Percentiles rank a stretch among this genome's conserved stretches.
These are phyloP conservation scores for Amauroascus niger DNA, from an alignment of 2,329 filamentous ascomycete species.

Conservation along the genomic window DNA sequence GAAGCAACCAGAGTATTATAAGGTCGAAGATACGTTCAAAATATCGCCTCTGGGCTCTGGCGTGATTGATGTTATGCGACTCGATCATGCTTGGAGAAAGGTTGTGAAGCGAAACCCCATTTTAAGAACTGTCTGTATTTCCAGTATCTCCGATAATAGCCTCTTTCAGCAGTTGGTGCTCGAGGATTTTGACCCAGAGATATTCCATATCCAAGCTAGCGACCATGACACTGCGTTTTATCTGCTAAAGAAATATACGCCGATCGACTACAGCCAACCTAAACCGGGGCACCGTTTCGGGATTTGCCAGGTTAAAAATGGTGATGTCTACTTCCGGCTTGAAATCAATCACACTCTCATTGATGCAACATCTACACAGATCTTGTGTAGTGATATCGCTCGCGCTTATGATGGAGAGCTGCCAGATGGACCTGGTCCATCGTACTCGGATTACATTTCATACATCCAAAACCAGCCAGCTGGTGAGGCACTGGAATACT, in stretches of 20 bases:
- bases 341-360: constrained; percentile 38
- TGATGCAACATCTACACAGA: constrained; percentile 36
- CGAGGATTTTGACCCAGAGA: not conserved
- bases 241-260: constrained; percentile 20
- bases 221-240: not conserved
- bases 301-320: constrained; percentile 23
- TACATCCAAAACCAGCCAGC: constrained; percentile 20
- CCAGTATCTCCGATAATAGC: not conserved
- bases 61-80: not conserved
- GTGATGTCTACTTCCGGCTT: constrained; percentile 15
- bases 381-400: constrained; percentile 31
- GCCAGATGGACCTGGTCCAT: constrained; percentile 22
- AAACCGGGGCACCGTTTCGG: constrained; percentile 30
- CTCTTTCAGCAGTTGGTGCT: not conserved
- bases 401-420: constrained; percentile 29
- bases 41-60: not conserved
- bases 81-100: not conserved
- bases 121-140: not conserved
- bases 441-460: constrained; percentile 31
- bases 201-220: not conserved
- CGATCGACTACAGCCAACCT: constrained; percentile 23
- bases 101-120: constrained; percentile 3
- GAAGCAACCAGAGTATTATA: not conserved
- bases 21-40: not conserved
- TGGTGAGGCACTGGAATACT: constrained; percentile 16